Conservation (phyloP, 306 rosid genomes). For the Rosa chinensis region DNA sequence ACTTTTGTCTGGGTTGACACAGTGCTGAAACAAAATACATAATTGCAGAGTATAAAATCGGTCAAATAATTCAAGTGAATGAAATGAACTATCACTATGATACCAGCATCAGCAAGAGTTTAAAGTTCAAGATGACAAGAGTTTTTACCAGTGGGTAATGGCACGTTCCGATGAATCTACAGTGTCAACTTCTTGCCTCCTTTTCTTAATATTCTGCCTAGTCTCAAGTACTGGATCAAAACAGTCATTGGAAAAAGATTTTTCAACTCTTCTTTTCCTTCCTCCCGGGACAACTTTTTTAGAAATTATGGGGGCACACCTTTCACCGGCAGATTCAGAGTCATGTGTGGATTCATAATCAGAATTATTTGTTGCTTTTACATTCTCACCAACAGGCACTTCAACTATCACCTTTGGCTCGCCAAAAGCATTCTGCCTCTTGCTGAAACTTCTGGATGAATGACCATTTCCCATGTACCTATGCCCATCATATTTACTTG, state of each 20-base stretch:
- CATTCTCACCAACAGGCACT: conserved; percentile 57
- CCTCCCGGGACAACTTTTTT: conserved; percentile 41
- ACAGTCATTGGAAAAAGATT: conserved; percentile 24
- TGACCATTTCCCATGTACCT: conserved; percentile 36
- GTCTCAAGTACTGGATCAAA: conserved; percentile 38
- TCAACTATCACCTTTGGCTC: conserved; percentile 91
- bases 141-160: conserved; percentile 44
- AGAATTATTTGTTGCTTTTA: conserved; percentile 24
- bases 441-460: conserved; percentile 27
- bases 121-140: neutral
- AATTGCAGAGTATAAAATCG: neutral
- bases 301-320: conserved; percentile 26
- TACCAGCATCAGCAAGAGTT: neutral
- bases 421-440: conserved; percentile 48
- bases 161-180: conserved; percentile 33
- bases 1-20: conserved; percentile 38
- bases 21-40: conserved; percentile 47
- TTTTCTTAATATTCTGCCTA: conserved; percentile 52
- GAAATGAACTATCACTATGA: conserved; percentile 3
- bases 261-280: conserved; percentile 64
- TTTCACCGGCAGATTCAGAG: conserved; percentile 43
- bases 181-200: conserved; percentile 42
- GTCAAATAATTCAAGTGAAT: conserved; percentile 10
- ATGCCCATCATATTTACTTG: conserved; percentile 27
- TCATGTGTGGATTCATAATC: conserved; percentile 30